A percentile compares a stretch with the other conserved stretches of the same genome.
Conservation (phyloP, 83 land plant genomes). For the Picea abies region DNA sequence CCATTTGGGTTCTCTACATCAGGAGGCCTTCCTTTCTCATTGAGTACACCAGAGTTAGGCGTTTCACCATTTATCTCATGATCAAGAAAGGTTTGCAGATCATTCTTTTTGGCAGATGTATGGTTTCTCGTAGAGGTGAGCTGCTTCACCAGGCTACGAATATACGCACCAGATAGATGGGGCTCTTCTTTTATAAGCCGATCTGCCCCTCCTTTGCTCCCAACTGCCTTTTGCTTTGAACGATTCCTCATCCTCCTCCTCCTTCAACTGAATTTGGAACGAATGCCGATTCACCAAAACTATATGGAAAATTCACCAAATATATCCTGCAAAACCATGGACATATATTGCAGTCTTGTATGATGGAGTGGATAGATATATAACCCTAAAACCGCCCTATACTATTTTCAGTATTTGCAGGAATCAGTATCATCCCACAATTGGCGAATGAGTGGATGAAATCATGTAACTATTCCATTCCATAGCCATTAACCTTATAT, state of each 20-base stretch:
- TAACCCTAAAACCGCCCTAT: neutral
- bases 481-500: neutral
- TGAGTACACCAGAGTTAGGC: neutral
- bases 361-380: neutral
- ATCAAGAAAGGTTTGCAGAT: neutral
- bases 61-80: neutral
- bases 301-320: neutral
- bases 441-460: neutral
- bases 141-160: conserved; percentile 61
- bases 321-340: neutral
- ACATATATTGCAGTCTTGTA: neutral
- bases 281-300: neutral
- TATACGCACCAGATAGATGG: conserved; percentile 61
- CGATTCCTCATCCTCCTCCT: conserved; percentile 21
- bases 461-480: neutral
- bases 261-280: neutral
- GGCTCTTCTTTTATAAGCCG: conserved; percentile 36
- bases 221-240: conserved; percentile 19
- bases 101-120: conserved; percentile 22
- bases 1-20: neutral
- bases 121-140: conserved; percentile 38
- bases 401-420: neutral
- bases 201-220: conserved; percentile 14
- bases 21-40: neutral
- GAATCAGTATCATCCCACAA: neutral